Evolutionary conservation across 306 rosid genomes (phyloP).

Genomic region (Acacia confusa): DNA sequence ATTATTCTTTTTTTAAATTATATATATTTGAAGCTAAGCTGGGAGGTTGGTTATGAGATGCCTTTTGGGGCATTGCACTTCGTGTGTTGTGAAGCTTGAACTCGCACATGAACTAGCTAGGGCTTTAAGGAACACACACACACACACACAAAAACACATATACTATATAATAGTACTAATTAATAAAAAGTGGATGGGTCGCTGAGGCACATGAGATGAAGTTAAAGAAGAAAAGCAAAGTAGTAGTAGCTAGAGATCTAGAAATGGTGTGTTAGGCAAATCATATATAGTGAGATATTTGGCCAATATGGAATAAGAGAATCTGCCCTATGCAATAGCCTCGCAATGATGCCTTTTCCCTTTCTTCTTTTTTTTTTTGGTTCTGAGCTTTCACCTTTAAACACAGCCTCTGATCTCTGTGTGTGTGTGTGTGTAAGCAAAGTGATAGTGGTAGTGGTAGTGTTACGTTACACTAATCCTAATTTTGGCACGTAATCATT

Average conservation of each 20-base stretch:
- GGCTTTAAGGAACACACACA: no score
- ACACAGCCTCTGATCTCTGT: no score
- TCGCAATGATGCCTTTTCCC: constrained; percentile 45
- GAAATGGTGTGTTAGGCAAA: constrained; percentile 26
- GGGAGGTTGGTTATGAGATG: not conserved
- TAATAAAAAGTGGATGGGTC: not conserved
- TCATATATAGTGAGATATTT: constrained; percentile 56
- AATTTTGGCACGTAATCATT: not conserved
- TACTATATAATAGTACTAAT: not conserved
- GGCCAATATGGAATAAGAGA: constrained; percentile 37
- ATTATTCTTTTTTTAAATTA: not conserved
- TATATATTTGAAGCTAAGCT: not conserved
- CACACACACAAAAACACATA: no score
- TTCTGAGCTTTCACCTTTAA: no score
- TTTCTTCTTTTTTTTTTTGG: no score
- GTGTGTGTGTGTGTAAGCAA: not conserved
- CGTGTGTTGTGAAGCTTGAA: not conserved
- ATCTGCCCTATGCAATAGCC: constrained; percentile 51
- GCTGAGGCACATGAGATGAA: no score
- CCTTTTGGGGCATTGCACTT: not conserved
- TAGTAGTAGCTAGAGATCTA: not conserved
- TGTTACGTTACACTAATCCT: not conserved
- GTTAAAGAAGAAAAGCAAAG: not conserved
- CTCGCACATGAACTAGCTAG: not conserved
- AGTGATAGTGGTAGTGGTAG: not conserved